Base-by-base conservation (phyloP, 169 alveolate genomes). In the Amoebophrya sp. region DNA sequence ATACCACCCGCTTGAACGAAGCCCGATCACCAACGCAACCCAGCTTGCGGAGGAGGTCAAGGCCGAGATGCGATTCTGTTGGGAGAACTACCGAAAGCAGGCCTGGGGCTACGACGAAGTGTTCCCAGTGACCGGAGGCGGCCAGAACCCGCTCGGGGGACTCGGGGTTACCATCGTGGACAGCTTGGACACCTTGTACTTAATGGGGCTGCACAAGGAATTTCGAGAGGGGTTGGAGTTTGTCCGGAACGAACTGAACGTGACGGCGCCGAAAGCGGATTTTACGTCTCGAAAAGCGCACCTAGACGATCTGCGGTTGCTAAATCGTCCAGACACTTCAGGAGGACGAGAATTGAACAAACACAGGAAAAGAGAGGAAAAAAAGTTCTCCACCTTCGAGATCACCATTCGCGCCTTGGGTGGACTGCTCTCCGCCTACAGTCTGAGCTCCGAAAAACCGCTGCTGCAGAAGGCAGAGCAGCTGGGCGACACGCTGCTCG, bases 341-440 rank as follows among this genome's bases (percentile, higher is more conserved):
- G n/a, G n/a, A n/a, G n/a, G n/a, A n/a, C n/a, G n/a, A n/a, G n/a
- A n/a, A n/a, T n/a, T n/a, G n/a, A n/a, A n/a, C 66, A 18, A 47
- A 12, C 66, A 47, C 29, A 47, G 66, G 18, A 47, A 47, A 18
- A 18, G 66, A 47, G 29, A 7, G 66, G 29, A 47, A 18, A 47
- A 7, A 47, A 47, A n/a, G n/a, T n/a, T n/a, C n/a, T n/a, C n/a
- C n/a, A n/a, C 66, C 38, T 93, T 93, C 90, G 94, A 93, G 66
- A 92, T 93, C 38, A 77, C 83, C n/a, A 93, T 93, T 89, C 90
- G 94, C 10, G 90, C 77, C 12, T 47, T 93, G 39, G 94, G 94
- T 33, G 94, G 94, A 32, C 94, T 93, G 23, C 40, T 93, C 35
- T 38, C 92, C 35, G 94, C 94, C 35, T 91, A 90, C 83, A 90